phyloP scores from a whole-genome alignment of 352 stramenopile genomes.

The Globisporangium cederbergense region DNA sequence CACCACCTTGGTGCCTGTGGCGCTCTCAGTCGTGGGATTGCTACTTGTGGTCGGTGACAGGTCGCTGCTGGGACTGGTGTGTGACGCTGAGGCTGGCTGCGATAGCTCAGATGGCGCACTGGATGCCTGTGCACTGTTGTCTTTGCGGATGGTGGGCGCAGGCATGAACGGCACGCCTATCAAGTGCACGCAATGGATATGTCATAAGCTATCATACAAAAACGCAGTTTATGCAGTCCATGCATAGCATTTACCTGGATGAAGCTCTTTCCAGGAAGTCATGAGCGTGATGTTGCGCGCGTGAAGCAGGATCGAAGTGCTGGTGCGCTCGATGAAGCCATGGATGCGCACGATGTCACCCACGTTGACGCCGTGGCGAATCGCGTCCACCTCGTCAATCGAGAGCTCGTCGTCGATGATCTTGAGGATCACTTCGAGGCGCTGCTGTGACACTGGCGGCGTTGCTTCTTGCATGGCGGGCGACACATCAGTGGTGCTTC shows the following conservation, averaged over 20 bases:
- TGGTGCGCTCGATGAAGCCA: slow-evolving; percentile 53
- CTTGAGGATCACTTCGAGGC: slow-evolving; percentile 76
- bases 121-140: neutral
- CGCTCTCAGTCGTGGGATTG: neutral
- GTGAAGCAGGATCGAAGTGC: slow-evolving; percentile 36
- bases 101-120: neutral
- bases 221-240: neutral
- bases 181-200: neutral
- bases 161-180: slow-evolving; percentile 52
- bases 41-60: neutral
- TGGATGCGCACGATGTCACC: slow-evolving; percentile 63
- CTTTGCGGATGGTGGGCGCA: slow-evolving; percentile 35
- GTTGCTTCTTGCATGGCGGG: slow-evolving; percentile 8
- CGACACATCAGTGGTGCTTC: neutral
- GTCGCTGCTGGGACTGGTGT: neutral
- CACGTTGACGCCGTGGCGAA: slow-evolving; percentile 59
- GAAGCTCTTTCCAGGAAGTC: slow-evolving; percentile 46
- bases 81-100: neutral
- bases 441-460: slow-evolving; percentile 18
- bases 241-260: slow-evolving; percentile 26
- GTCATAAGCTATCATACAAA: neutral
- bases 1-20: neutral
- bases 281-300: slow-evolving; percentile 37
- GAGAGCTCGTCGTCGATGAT: slow-evolving; percentile 67
- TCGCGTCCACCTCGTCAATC: slow-evolving; percentile 53